Base-by-base conservation (phyloP, 495 filamentous ascomycete genomes). In the Penicillium atrosanguineum region DNA sequence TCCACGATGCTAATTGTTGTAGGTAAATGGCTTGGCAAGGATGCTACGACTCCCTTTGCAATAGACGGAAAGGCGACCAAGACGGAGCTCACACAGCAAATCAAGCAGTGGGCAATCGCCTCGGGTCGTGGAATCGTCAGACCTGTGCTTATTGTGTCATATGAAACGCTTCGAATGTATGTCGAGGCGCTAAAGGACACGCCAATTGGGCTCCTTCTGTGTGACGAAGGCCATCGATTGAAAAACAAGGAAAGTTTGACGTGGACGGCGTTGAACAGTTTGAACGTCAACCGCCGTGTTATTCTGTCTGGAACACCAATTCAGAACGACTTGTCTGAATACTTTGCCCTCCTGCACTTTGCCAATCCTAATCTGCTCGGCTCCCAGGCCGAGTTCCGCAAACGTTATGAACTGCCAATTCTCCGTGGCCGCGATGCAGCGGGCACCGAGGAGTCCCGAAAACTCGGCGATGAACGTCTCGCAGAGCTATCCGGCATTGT, bases 81-180 rank as follows among this genome's bases (percentile, higher is more conserved):
- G 67, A 88, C 93, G 53, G 95, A 97, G 55, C 78, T 99, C 38
- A 93, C 80, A 0, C 74, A 84, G 47, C 94, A 99, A 65, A 76
- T 99, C 37, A 88, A 90, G 28, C 94, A 99, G 70, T 99, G 94
- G 94, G 87, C 88, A 4, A 89, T 96, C 59, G 82, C 95, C 11
- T 89, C 80, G 38, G 94, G 94, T 6, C 87, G 94, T 38, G 79
- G 91, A n/a, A 84, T 99, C 19, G 91, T 91, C 19, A 80, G 94
- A 28, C 94, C 95, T 5, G 90, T 97, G n/a, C 86, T 99, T n/a
- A 99, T 99, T 46, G 91, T 99, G 45, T 97, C 94, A 1, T 99
- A 99, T 64, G 94, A 99, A 65, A 97, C 95, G 0, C 79, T 99
- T 6, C 87, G 94, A 19, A 74, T 97, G 46, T 91, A 99, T 56